Conservation (phyloP, 768 basidiomycete genomes). For the Trametes sanguinea region DNA sequence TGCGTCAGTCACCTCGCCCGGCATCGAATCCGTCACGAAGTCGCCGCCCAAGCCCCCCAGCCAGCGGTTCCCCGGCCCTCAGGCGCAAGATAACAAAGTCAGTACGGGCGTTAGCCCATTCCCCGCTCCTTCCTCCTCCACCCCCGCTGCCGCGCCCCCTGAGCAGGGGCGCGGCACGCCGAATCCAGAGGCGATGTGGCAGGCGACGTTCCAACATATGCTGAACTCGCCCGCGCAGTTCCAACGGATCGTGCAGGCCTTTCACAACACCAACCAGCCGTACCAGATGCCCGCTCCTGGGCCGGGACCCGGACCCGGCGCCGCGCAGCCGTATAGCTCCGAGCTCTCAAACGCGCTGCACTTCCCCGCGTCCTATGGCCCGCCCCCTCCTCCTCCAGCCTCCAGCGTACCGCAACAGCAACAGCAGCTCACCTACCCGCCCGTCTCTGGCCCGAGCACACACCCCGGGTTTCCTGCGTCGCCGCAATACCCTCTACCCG, state of each 20-base stretch:
- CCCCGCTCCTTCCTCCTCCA: background rate
- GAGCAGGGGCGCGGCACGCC: constrained; percentile 20
- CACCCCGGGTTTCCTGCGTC: constrained; percentile 31
- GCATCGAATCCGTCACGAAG: background rate
- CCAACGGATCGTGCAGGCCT: constrained; percentile 48
- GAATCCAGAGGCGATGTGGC: constrained; percentile 47
- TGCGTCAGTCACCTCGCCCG: constrained; percentile 19
- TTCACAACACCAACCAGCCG: constrained; percentile 18
- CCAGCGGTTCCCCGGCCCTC: background rate
- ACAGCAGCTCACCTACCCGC: constrained; percentile 33
- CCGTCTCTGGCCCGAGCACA: constrained; percentile 21
- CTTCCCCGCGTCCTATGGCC: background rate
- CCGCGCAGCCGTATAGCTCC: background rate
- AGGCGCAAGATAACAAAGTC: background rate
- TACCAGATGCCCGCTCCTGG: constrained; percentile 10
- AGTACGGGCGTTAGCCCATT: background rate
- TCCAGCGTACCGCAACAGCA: constrained; percentile 8
- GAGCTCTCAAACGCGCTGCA: constrained; percentile 4
- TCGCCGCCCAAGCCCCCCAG: background rate
- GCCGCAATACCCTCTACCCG: background rate
- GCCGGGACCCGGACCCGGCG: background rate
- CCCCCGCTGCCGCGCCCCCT: constrained; percentile 16
- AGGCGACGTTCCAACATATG: constrained; percentile 53
- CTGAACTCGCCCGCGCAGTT: constrained; percentile 53
- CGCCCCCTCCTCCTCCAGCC: constrained; percentile 11